Base-by-base conservation (phyloP, 352 stramenopile genomes). In the Pythium graminicola region DNA sequence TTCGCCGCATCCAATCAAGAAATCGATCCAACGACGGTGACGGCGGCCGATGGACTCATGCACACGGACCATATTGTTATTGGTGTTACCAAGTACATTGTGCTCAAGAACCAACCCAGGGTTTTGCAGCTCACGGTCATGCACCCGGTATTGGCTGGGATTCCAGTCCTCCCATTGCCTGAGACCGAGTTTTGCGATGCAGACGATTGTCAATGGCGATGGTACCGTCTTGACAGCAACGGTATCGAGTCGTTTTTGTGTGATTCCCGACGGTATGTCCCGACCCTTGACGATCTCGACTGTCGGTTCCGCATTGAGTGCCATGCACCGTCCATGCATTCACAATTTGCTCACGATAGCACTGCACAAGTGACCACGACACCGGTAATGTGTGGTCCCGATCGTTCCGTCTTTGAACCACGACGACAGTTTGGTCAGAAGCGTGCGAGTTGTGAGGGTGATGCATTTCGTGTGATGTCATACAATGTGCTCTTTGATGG, bases 401-500 rank as follows among this genome's bases (percentile, higher is more conserved):
- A 81, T 39, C 78, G 81, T 23, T 48, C 62, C 1, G 67, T 85
- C 11, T 91, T 91, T 47, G 46, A 40, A 0, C 35, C 57, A n/a
- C 62, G 81, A n/a, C 47, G 64, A 40, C 1, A 20, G 59, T 44
- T 72, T 23, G 19, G 50, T 14, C 6, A 54, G 13, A 27, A 51
- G 22, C 57, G 69, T 45, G 47, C 48, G 16, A 39, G 54, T 40
- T 0, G 40, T 57, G 38, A 56, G 57, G 48, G 42, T 41, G 7
- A 36, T 10, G 62, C 59, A 4, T 81, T 89, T 39, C 79, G 81
- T 39, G 68, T 92, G 11, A 89, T 92, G 81, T 86, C 64, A 46
- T 92, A 92, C 60, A 92, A 92, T 45, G 69, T 92, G 20, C 33
- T 92, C 11, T 92, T 77, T 47, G 70, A 81, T 32, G 80, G 81